Evolutionary conservation across 371 early-diverging fungal species (phyloP), one percentile per base, ranked within the genome.

Genomic region (Circinella umbellata): DNA sequence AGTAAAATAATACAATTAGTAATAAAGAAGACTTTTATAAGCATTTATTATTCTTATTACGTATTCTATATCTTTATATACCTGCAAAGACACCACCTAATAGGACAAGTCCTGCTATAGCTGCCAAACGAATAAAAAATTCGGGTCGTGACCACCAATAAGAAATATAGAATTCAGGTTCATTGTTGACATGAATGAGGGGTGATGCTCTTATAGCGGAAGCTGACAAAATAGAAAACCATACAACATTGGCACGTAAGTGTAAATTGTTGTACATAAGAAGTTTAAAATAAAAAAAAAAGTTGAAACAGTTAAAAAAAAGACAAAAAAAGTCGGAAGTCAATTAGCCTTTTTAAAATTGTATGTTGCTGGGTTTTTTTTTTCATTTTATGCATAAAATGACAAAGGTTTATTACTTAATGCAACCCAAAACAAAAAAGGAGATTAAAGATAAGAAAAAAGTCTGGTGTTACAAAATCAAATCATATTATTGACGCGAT

Each of bases 31-130:
- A 27, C 27, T 27, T 27, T 27, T 27, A 27, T 2, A 2, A 27
- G 0, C 27, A 27, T 27, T 27, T 2, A 27, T 27, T 27, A 27
- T 27, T 27, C 27, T 27, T 27, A 27, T 27, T 27, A n/a, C n/a
- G n/a, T n/a, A 27, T 27, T 27, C 27, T 27, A 27, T 15, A 47
- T 47, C 47, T 67, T 59, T 37, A 46, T 61, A 13, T 68, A 81
- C 87, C 90, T 5, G 91, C 91, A 75, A 91, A 84, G 17, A 91
- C 69, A 15, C 89, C 91, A 8, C 89, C 89, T 14, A 87, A 27
- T 3, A 88, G 59, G 0, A 91, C 91, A 9, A 91, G 74, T 13
- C 79, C 59, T 38, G 79, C 60, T 39, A 87, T 76, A 62, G 75
- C 61, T 7, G 65, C 69, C 63, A 84, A 67, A 60, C 74, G 73